These are phyloP conservation scores for Scenedesmus sp. DNA, from an alignment of 163 green algal genomes.

Conservation along the genomic window DNA sequence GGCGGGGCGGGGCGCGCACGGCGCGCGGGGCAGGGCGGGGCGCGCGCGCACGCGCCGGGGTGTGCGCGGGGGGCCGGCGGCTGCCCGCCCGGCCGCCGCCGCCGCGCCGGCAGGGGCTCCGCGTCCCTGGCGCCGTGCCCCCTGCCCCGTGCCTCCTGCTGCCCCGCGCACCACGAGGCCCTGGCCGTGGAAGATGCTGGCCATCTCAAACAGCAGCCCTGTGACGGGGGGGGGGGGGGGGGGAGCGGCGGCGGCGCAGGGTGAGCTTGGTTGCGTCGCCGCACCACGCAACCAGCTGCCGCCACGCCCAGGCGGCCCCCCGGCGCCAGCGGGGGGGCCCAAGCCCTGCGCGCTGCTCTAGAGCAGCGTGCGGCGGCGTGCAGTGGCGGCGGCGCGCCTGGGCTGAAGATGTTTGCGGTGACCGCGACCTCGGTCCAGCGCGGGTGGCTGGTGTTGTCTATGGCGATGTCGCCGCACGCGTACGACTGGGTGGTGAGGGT, in stretches of 20 bases:
- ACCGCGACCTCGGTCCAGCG: slow-evolving; percentile 21
- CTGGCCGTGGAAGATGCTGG: slow-evolving; percentile 22
- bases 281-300: no score
- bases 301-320: no score
- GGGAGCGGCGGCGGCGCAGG: background rate
- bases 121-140: no score
- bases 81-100: background rate
- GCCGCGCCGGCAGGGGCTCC: no score
- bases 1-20: background rate
- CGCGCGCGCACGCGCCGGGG: background rate
- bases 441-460: slow-evolving; percentile 18
- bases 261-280: no score
- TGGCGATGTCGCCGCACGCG: slow-evolving; percentile 26
- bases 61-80: no score
- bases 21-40: slow-evolving; percentile 11
- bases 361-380: slow-evolving; percentile 40
- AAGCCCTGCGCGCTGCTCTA: no score
- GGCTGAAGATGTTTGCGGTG: slow-evolving; percentile 33
- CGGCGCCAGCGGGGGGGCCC: no score
- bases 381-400: slow-evolving; percentile 26
- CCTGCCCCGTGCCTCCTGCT: no score
- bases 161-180: background rate
- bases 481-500: slow-evolving; percentile 35
- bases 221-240: background rate
- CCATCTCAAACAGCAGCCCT: slow-evolving; percentile 30